Conservation (phyloP, 805 yeast genomes). For the Scheffersomyces lignosus region DNA sequence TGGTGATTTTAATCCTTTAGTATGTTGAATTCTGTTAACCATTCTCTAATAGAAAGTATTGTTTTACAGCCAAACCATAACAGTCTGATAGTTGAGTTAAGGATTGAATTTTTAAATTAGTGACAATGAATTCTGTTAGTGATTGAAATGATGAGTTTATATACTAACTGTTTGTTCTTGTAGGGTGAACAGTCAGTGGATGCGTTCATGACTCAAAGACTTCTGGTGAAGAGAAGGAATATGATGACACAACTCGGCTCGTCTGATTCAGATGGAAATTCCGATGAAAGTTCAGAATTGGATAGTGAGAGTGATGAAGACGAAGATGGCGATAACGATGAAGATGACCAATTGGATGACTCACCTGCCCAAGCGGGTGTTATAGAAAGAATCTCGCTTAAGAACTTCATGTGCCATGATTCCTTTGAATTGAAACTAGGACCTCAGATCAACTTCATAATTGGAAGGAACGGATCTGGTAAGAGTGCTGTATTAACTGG, state of each 20-base stretch:
- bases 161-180: constrained; percentile 4
- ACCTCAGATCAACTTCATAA: constrained; percentile 79
- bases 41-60: too few species aligned
- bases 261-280: neutral
- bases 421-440: constrained; percentile 74
- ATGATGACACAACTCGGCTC: constrained; percentile 6
- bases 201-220: constrained; percentile 9
- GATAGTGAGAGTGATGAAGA: constrained; percentile 11
- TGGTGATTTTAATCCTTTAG: too few species aligned
- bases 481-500: constrained; percentile 88
- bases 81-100: too few species aligned
- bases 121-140: too few species aligned
- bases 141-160: too few species aligned
- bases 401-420: constrained; percentile 89
- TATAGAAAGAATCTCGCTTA: constrained; percentile 59
- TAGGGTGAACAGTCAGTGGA: constrained; percentile 9
- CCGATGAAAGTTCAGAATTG: constrained; percentile 4
- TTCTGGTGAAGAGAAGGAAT: constrained; percentile 2
- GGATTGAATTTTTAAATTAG: too few species aligned
- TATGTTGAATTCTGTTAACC: too few species aligned
- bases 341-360: constrained; percentile 11
- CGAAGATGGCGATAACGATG: constrained; percentile 16
- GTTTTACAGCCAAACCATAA: too few species aligned
- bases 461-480: constrained; percentile 91
- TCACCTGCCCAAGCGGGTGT: constrained; percentile 58